Base-by-base conservation (phyloP, 208 protist genomes). In the Tritrichomonas musculus region DNA sequence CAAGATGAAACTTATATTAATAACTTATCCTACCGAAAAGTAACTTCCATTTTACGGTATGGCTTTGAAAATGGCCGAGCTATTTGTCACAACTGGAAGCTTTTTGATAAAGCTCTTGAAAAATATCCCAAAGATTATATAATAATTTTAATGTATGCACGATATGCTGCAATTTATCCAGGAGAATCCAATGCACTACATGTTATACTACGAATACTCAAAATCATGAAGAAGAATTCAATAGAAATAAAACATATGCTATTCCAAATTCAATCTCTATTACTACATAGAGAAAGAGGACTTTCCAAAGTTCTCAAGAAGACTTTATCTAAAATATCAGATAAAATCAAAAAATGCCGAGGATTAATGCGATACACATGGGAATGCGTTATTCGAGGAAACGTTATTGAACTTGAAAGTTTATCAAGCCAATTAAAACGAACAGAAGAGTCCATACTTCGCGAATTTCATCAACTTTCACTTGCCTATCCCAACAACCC, bases 351-450 rank as follows among this genome's bases (percentile, higher is more conserved):
- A 30, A 25, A 36, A 47, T 82, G 73, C 20, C n/a, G n/a, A 25
- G 14, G 33, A 25, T 41, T 53, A 50, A 53, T 36, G 1, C 73
- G 73, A 14, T 36, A 36, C 50, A 50, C 41, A 3, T 82, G 73
- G 73, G 73, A 82, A 82, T 82, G 73, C 30, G 41, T 82, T 53
- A 82, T 82, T 82, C 73, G 73, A 53, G 73, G 73, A 8, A 47
- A 25, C 1, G 41, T 36, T 47, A n/a, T 14, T 53, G 73, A 82
- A 50, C 30, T 82, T 33, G 73, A 82, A 14, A 47, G 14, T 11
- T 30, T 82, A n/a, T 82, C 73, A 20, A 30, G 25, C 1, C 73
- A 82, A 82, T 82, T 82, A 82, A 25, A 82, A 30, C 0, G 50
- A n/a, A 25, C 20, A n/a, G n/a, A 25, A 30, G 41, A 82, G 30